phyloP scores from a whole-genome alignment of 176 grass and related monocot species.

The Phragmites australis region DNA sequence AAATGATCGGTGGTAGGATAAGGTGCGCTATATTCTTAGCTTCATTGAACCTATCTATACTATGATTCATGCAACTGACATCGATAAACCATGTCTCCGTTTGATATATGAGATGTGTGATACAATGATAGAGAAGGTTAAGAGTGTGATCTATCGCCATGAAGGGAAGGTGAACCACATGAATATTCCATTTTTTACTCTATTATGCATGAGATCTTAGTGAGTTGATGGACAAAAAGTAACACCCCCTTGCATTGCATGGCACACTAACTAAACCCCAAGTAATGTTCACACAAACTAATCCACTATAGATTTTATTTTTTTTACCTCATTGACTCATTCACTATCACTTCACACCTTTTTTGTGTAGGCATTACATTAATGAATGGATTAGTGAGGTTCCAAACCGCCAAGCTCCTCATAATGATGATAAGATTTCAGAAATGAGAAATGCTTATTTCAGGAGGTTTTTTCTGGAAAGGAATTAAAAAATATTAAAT shows the following conservation, averaged over 20 bases:
- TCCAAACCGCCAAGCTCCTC: background rate
- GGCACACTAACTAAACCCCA: background rate
- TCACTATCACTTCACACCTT: no score
- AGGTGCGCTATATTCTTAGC: background rate
- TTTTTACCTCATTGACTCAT: no score
- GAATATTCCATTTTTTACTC: background rate
- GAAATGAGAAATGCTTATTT: background rate
- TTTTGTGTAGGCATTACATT: background rate
- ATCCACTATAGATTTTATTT: no score
- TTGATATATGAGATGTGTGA: constrained; percentile 22
- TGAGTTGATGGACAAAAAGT: background rate
- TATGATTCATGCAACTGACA: background rate
- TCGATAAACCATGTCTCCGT: background rate
- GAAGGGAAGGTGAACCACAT: background rate
- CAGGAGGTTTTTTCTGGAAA: background rate
- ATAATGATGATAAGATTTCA: background rate
- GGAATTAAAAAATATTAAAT: background rate
- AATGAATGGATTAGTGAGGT: background rate
- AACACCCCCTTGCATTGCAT: background rate
- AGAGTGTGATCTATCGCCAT: background rate
- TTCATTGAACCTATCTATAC: background rate
- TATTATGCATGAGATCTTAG: background rate
- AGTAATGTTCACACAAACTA: background rate
- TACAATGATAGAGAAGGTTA: constrained; percentile 22
- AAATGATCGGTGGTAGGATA: background rate